phyloP scores from a whole-genome alignment of 192 early-diverging fungal genomes.

The Umbelopsis sp. region DNA sequence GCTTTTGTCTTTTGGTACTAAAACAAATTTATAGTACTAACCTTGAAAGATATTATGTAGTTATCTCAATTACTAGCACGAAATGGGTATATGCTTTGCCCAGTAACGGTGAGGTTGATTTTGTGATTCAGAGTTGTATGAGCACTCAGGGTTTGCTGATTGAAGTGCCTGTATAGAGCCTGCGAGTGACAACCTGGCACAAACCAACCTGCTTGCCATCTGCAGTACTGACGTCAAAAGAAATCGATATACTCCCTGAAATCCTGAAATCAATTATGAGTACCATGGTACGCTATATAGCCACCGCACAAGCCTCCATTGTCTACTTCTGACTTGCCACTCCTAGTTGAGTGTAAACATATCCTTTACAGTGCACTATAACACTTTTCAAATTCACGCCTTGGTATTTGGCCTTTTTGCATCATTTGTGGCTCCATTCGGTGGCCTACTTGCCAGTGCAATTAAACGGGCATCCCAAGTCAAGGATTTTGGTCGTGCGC shows the following conservation, averaged over 20 bases:
- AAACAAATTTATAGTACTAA: not conserved
- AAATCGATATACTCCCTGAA: not conserved
- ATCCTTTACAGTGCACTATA: not conserved
- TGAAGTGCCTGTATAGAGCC: not conserved
- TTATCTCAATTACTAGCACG: not conserved
- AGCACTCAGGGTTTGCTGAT: not conserved
- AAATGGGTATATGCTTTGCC: not conserved
- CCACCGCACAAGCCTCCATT: not conserved
- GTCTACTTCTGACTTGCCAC: not conserved
- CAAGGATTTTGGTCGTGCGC: conserved; percentile 92
- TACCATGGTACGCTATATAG: not conserved
- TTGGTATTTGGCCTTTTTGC: conserved; percentile 86
- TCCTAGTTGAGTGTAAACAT: not conserved
- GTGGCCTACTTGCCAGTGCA: conserved; percentile 93
- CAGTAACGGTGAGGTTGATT: not conserved
- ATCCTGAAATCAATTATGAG: not conserved
- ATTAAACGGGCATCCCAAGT: conserved; percentile 91
- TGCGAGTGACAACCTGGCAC: not conserved
- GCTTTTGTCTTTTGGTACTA: no score
- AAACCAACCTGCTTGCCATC: not conserved
- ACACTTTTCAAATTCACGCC: conserved; percentile 74
- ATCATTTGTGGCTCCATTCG: conserved; percentile 90
- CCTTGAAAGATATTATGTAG: not conserved
- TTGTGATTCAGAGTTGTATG: not conserved
- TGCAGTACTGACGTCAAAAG: not conserved